Evolutionary conservation across 257 asterid genomes (phyloP), one percentile per base, ranked within the genome.

Genomic region (Cinchona pubescens): DNA sequence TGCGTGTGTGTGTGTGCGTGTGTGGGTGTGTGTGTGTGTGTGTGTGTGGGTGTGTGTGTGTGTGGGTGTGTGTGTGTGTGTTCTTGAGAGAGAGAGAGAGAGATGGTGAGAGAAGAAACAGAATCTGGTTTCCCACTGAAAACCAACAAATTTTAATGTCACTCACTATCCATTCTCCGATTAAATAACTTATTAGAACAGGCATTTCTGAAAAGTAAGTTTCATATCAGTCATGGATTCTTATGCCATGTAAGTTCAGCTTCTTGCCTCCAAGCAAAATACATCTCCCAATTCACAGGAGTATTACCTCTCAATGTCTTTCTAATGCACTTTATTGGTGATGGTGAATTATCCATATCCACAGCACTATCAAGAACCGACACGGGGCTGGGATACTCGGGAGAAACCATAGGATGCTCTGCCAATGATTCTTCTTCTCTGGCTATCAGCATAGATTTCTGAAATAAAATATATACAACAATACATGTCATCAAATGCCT

Each of bases 311-410:
- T 74, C 42, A 86, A 83, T 80, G 79, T 55, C 85, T 86, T 88
- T 49, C 83, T 80, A 4, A 77, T 59, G 79, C 82, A 84, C 82
- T 90, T 88, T 40, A 85, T 72, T 14, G 97, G 96, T 78, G 95
- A 87, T 69, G 88, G 87, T 6, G 92, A 88, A 76, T 87, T 89
- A 55, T 83, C 90, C 43, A 76, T 79, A 69, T 82, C 79, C 29
- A 53, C 80, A 40, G 75, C 88, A 74, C 75, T 75, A 63, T 89
- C 97, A 71, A 94, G 97, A 83, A 94, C 97, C 19, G 98, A 94
- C 55, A 94, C 85, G 0, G 98, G 98, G 76, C 98, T 94, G 1
- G 96, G 89, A 85, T 86, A 83, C 80, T 94, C 95, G 0, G 87
- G 86, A 49, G 89, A 80, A 75, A 80, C 90, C 70, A 35, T 80